Base-by-base conservation (phyloP, 306 rosid species). In the Prunus campanulata region DNA sequence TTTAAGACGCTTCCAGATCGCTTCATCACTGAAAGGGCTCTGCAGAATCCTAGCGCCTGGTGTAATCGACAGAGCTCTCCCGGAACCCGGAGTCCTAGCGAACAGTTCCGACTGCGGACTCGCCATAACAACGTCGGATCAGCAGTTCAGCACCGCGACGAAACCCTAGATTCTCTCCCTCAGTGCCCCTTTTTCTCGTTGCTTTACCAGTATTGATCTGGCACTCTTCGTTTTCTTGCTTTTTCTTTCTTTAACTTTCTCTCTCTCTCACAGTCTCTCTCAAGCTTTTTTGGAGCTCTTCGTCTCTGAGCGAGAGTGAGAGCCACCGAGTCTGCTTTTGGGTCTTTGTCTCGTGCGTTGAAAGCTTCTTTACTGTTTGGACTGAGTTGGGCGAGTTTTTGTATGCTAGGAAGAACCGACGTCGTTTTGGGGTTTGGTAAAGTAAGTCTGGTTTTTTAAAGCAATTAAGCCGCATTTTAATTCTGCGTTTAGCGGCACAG, bases 1-100 rank as follows among this genome's bases (percentile, higher is more conserved):
- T 39, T 67, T 87, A 25, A 92, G 92, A 0, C 97, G 97, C 85
- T 82, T 88, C 97, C 98, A 92, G 85, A 95, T 88, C 83, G 90
- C 76, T 24, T 92, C 97, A 47, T 92, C 98, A 13, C 85, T 54
- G 68, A 92, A 91, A 44, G 97, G 92, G 74, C 89, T 82, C 69
- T 78, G 79, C 87, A 92, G 87, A 86, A 95, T 91, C 93, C 97
- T 89, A 87, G 98, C 84, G 65, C 91, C 92, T 3, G 97, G 96
- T 0, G 96, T 87, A 25, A 92, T 82, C n/a, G 98, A 90, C 62
- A 92, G 72, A 11, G 75, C 87, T 79, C 74, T 83, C 6, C 72
- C 72, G 6, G 93, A 79, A 76, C 51, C 50, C 22, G 83, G 87
- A 71, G 83, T 74, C 70, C 75, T 62, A 64, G 65, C 52, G 2